Evolutionary conservation across 306 rosid species (phyloP).

Genomic region (Quercus alba): DNA sequence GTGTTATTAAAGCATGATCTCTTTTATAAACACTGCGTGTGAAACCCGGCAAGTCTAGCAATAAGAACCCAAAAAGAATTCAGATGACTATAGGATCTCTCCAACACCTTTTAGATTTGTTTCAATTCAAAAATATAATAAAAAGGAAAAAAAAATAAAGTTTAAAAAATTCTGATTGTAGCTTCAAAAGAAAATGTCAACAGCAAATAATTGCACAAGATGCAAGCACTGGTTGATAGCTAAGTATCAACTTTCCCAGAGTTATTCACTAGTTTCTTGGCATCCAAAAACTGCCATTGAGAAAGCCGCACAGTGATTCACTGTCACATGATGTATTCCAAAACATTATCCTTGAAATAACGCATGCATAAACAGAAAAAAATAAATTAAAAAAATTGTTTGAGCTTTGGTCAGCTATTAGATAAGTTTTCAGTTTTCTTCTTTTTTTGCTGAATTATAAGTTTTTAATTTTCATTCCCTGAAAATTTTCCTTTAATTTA

Average conservation of each 20-base stretch:
- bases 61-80: constrained; percentile 13
- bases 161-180: neutral
- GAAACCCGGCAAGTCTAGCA: constrained; percentile 90
- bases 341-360: neutral
- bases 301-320: neutral
- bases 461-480: neutral
- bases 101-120: no score
- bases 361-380: neutral
- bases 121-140: neutral
- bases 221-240: neutral
- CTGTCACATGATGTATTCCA: neutral
- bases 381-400: neutral
- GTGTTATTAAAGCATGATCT: constrained; percentile 83
- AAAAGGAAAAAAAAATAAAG: neutral
- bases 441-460: no score
- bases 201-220: neutral
- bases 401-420: neutral
- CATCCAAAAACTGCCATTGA: neutral
- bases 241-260: neutral
- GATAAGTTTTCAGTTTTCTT: neutral
- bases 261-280: neutral
- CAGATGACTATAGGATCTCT: no score
- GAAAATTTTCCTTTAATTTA: neutral
- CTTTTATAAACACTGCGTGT: constrained; percentile 86
- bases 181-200: neutral